These are phyloP conservation scores for Clonostachys rhizophaga DNA, from an alignment of 2,329 filamentous ascomycete genomes.

Conservation along the genomic window DNA sequence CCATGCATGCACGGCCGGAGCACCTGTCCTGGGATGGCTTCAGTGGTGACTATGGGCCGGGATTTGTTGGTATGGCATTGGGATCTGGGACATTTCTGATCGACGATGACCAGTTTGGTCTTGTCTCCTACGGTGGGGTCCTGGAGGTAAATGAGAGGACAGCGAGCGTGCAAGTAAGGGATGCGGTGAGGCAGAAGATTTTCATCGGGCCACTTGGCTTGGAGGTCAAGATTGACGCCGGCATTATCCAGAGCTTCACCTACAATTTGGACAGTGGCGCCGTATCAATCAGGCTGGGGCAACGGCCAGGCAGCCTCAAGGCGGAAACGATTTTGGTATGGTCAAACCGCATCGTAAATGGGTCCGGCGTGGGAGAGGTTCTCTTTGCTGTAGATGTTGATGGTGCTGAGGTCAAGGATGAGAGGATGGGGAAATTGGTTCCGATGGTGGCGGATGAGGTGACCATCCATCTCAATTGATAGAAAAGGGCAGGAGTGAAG, in stretches of 20 bases:
- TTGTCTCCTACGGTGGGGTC: slow-evolving; percentile 44
- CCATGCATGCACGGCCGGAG: slow-evolving; percentile 53
- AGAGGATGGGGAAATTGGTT: too few species aligned
- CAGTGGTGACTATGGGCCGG: slow-evolving; percentile 52
- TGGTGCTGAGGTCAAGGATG: too few species aligned
- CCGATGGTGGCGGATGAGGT: too few species aligned
- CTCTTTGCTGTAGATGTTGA: too few species aligned
- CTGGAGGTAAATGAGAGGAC: slow-evolving; percentile 13
- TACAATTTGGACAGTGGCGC: slow-evolving; percentile 13
- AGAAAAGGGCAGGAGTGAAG: too few species aligned
- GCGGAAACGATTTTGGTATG: slow-evolving; percentile 23
- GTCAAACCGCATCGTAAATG: slow-evolving; percentile 3
- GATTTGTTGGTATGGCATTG: slow-evolving; percentile 45
- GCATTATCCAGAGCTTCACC: slow-evolving; percentile 28
- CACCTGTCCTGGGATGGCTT: slow-evolving; percentile 51
- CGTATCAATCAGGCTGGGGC: slow-evolving; percentile 16
- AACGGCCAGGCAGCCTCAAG: slow-evolving; percentile 16
- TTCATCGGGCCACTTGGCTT: slow-evolving; percentile 42
- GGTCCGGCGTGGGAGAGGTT: too few species aligned
- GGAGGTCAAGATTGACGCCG: slow-evolving; percentile 33
- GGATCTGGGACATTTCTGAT: slow-evolving; percentile 45
- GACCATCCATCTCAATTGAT: too few species aligned
- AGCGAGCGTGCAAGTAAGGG: slow-evolving; percentile 31
- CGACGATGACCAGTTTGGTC: slow-evolving; percentile 33
- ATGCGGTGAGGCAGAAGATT: slow-evolving; percentile 37